Conservation (phyloP, 805 yeast species). For the Candida khao-thaluensis region DNA sequence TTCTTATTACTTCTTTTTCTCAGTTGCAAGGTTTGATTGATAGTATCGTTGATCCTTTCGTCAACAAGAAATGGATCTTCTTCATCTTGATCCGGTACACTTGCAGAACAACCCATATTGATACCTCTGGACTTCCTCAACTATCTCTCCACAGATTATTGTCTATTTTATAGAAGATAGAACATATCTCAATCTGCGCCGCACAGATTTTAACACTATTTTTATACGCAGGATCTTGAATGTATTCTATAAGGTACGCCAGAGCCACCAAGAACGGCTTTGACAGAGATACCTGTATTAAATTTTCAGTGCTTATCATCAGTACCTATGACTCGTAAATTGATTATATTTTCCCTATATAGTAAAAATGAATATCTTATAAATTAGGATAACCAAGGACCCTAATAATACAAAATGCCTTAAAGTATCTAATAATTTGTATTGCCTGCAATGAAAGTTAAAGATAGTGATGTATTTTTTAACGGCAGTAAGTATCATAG, state of each 20-base stretch:
- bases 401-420: constrained; percentile 23
- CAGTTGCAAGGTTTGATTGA: constrained; percentile 59
- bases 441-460: constrained; percentile 1
- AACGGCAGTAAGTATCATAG: constrained; percentile 5
- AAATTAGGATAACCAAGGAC: constrained; percentile 19
- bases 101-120: constrained; percentile 72
- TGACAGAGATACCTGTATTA: too few species aligned
- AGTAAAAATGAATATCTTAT: constrained; percentile 12
- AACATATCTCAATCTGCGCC: too few species aligned
- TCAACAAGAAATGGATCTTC: constrained; percentile 55
- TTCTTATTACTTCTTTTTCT: constrained; percentile 53
- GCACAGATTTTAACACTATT: constrained; percentile 6
- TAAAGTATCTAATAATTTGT: constrained; percentile 14
- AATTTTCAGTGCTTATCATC: too few species aligned
- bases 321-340: too few species aligned
- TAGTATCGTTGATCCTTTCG: constrained; percentile 56
- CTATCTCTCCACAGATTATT: too few species aligned
- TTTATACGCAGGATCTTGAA: not conserved
- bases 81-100: constrained; percentile 43
- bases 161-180: too few species aligned
- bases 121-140: too few species aligned
- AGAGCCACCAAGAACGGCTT: too few species aligned
- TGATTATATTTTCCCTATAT: constrained; percentile 3
- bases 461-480: not conserved
- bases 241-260: too few species aligned